A percentile compares a stretch with the other conserved stretches of the same genome.
phyloP scores from a whole-genome alignment of 1,284 basidiomycete genomes.

The Ustilago tritici region DNA sequence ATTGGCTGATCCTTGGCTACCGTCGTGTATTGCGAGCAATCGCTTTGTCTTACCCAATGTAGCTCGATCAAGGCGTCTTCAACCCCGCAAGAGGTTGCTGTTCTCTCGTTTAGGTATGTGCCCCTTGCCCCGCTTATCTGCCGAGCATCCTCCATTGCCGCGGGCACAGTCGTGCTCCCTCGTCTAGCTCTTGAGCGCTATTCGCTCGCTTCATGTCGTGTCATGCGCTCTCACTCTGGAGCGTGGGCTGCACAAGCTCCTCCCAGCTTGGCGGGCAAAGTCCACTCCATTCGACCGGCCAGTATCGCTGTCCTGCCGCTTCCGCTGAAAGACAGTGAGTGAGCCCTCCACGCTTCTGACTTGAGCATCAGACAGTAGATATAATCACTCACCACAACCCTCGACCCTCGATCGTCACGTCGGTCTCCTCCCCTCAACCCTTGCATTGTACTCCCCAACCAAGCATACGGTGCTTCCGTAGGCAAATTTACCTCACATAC shows the following conservation, averaged over 20 bases:
- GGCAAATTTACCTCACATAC: slow-evolving; percentile 10
- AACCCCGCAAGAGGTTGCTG: neutral
- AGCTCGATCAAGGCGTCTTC: neutral
- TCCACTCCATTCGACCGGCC: neutral
- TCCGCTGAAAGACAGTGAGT: neutral
- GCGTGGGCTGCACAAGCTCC: neutral
- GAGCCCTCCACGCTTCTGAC: neutral
- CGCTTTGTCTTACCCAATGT: neutral
- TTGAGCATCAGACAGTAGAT: slow-evolving; percentile 3
- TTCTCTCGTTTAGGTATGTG: slow-evolving; percentile 10
- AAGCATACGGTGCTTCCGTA: neutral
- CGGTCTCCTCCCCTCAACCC: slow-evolving; percentile 5
- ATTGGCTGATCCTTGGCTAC: neutral
- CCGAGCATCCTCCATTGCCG: neutral
- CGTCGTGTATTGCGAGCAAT: neutral
- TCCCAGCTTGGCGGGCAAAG: slow-evolving; percentile 8
- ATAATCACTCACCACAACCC: slow-evolving; percentile 33
- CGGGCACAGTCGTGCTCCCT: slow-evolving; percentile 1
- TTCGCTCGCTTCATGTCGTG: neutral
- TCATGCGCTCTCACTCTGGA: neutral
- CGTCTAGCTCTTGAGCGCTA: slow-evolving; percentile 19
- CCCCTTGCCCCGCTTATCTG: slow-evolving; percentile 9
- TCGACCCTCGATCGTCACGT: slow-evolving; percentile 6
- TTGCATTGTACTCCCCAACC: neutral
- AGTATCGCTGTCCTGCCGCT: neutral